phyloP scores from a whole-genome alignment of 169 alveolate genomes.

The Eimeria sp. region DNA sequence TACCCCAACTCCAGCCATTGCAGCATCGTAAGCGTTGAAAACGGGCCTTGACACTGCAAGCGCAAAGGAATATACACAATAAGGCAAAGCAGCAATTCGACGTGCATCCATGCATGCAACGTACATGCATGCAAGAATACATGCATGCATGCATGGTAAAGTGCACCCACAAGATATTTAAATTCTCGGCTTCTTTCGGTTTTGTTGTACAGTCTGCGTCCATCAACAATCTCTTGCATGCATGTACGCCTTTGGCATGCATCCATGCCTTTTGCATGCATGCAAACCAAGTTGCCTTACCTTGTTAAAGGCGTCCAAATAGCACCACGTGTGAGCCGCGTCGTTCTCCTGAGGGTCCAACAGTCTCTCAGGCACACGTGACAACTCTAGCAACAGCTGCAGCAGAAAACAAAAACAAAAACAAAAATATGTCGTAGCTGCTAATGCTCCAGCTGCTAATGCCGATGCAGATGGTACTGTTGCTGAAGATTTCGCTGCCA shows the following conservation, averaged over 20 bases:
- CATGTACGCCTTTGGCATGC: too few relatives aligned
- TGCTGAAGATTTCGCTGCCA: background rate
- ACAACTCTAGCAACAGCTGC: conserved; percentile 71
- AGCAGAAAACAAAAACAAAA: background rate
- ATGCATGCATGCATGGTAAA: background rate
- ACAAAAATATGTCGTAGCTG: background rate
- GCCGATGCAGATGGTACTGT: background rate
- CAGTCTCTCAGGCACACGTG: conserved; percentile 43
- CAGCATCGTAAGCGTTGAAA: conserved; percentile 67
- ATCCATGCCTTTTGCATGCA: background rate
- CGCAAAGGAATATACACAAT: background rate
- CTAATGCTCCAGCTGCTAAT: background rate
- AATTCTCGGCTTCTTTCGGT: background rate
- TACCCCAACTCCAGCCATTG: conserved; percentile 76
- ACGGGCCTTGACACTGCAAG: conserved; percentile 81
- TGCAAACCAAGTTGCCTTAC: background rate
- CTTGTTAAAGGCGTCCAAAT: conserved; percentile 67
- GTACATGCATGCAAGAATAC: background rate
- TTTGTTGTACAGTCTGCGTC: too few relatives aligned
- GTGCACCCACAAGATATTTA: background rate
- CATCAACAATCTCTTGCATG: too few relatives aligned
- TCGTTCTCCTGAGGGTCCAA: conserved; percentile 66
- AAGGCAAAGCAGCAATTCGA: background rate
- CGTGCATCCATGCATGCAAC: background rate
- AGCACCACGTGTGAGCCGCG: conserved; percentile 81